Evolutionary conservation across 257 asterid genomes (phyloP).

Genomic region (Lithospermum erythrorhizon): DNA sequence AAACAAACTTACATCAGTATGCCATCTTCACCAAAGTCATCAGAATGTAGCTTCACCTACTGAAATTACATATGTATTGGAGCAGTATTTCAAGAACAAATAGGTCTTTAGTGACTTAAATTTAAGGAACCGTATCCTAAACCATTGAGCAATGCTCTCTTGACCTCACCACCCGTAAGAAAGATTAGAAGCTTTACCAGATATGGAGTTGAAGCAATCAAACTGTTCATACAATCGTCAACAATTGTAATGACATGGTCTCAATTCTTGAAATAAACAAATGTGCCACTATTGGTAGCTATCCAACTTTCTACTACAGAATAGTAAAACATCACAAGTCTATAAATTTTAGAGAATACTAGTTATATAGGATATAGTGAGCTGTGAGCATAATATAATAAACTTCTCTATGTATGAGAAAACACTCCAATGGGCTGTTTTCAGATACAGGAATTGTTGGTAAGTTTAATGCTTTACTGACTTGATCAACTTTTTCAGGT

Average conservation of each 20-base stretch:
- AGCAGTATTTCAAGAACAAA: too few relatives aligned
- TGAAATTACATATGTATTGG: too few relatives aligned
- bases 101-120: neutral
- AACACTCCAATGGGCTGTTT: conserved; percentile 1
- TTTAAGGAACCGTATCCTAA: too few relatives aligned
- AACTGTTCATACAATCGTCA: neutral
- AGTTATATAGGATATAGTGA: too few relatives aligned
- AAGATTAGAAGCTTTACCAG: neutral
- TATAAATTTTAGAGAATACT: neutral
- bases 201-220: neutral
- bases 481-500: conserved; percentile 26
- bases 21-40: too few relatives aligned
- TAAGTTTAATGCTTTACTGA: conserved; percentile 24
- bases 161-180: neutral
- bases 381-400: too few relatives aligned
- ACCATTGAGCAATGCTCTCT: neutral
- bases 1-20: too few relatives aligned
- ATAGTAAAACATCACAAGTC: neutral
- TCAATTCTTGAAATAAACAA: neutral
- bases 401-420: neutral
- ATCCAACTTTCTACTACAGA: too few relatives aligned
- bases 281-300: neutral
- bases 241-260: neutral
- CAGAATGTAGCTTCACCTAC: too few relatives aligned
- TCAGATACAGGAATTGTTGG: conserved; percentile 50